These are phyloP conservation scores for Lactarius indigo DNA, from an alignment of 768 basidiomycete genomes.

Conservation along the genomic window DNA sequence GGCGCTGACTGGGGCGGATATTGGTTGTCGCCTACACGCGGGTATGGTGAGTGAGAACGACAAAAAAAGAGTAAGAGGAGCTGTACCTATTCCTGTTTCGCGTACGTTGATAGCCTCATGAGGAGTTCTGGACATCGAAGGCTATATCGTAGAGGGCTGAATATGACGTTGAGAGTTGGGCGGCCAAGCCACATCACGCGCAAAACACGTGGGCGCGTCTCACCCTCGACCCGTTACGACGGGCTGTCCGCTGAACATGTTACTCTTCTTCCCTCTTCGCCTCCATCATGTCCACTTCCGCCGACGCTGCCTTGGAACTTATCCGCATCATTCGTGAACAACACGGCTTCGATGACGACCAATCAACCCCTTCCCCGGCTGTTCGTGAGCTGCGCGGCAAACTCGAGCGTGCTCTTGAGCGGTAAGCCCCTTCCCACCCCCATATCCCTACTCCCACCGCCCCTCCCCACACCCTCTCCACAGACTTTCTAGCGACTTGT, in stretches of 20 bases:
- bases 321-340: constrained; percentile 11
- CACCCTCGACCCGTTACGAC: neutral
- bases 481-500: constrained; percentile 29
- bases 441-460: neutral
- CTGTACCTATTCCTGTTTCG: no score
- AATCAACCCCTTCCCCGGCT: neutral
- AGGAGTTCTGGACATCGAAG: no score
- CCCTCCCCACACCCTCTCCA: neutral
- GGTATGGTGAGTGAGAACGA: no score
- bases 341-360: constrained; percentile 17
- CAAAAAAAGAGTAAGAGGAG: no score
- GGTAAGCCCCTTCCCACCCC: constrained; percentile 5
- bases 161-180: no score
- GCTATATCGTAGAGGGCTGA: no score
- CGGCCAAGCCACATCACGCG: no score
- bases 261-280: neutral
- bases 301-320: neutral
- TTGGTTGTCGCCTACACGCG: no score
- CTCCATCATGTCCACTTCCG: neutral
- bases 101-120: no score
- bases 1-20: no score
- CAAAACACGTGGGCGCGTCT: neutral
- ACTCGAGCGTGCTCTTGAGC: constrained; percentile 24
- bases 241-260: neutral
- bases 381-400: constrained; percentile 13